Conservation (phyloP, 1,139 yeast species). For the Magnusiomyces paraingens region DNA sequence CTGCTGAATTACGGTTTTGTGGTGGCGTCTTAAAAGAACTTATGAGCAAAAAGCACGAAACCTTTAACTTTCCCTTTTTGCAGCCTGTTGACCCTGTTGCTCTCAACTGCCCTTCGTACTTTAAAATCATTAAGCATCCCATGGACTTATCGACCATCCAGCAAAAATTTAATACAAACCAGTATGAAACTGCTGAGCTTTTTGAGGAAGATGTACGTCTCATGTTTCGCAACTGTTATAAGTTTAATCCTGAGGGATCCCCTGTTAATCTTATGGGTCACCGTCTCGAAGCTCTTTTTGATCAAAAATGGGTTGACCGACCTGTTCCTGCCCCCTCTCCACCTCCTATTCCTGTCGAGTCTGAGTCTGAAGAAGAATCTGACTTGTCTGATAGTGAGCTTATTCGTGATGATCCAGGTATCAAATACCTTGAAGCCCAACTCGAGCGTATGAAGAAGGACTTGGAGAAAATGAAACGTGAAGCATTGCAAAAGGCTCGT, state of each 20-base stretch:
- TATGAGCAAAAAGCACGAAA: conserved; percentile 72
- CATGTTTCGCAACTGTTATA: conserved; percentile 82
- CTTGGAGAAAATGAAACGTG: conserved; percentile 71
- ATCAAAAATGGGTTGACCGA: conserved; percentile 81
- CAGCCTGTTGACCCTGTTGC: conserved; percentile 96
- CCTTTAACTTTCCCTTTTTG: conserved; percentile 81
- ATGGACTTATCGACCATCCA: conserved; percentile 92
- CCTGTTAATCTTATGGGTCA: conserved; percentile 96
- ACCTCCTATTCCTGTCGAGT: conserved; percentile 31
- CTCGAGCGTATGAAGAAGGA: conserved; percentile 79
- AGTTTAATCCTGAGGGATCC: conserved; percentile 91
- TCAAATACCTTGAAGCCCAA: conserved; percentile 81
- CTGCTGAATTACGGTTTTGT: conserved; percentile 84
- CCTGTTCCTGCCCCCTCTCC: conserved; percentile 71
- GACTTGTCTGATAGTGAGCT: conserved; percentile 46
- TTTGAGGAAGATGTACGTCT: conserved; percentile 77
- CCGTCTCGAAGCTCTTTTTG: conserved; percentile 75
- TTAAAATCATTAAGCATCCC: conserved; percentile 78
- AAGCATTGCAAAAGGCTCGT: conserved; percentile 48
- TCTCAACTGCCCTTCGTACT: conserved; percentile 83
- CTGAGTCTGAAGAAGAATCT: conserved; percentile 32
- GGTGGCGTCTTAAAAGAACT: conserved; percentile 78
- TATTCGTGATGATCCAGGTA: conserved; percentile 78
- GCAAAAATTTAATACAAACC: conserved; percentile 73
- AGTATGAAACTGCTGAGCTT: conserved; percentile 82